Evolutionary conservation across 106 monocot genomes (phyloP), one percentile per base, ranked within the genome.

Genomic region (Acorus gramineus): DNA sequence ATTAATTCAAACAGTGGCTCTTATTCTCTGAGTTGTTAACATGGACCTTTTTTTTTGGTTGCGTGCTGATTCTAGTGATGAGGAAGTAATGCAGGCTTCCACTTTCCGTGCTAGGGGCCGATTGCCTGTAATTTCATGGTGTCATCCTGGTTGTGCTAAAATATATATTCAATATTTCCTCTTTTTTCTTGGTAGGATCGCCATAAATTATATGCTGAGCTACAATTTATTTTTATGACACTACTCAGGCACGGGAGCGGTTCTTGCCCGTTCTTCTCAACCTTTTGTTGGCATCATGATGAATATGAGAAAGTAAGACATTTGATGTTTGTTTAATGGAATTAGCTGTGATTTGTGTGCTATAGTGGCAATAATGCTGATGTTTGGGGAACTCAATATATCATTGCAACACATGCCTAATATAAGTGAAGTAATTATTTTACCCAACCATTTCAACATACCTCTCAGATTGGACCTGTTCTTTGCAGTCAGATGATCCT

Each of bases 221-320:
- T 52, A 3, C 46, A 56, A 4, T 4, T 5, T 28, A 57, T 64
- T 12, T 67, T 42, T 55, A 66, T 53, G 5, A 11, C 10, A 3
- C 10, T 56, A 46, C 28, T 28, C 28, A 96, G 96, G 57, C 13
- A 87, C 71, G 71, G 96, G 96, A 71, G 91, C 91, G 63, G 91
- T 87, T 57, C 82, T 96, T 62, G 96, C 96, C 62, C 84, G 96
- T 46, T 96, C 96, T 56, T 96, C 96, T 52, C 96, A 96, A 74
- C 96, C 96, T 43, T 72, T 90, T 64, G 81, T 96, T 72, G 96
- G 96, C 62, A 71, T 89, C 43, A 81, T 93, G 84, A 89, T 96
- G 90, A 91, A 82, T 63, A 52, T 74, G 69, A 73, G 96, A 55
- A 96, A 85, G 96, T 90, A 76, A 56, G 28, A 28, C 28, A 28